Evolutionary conservation across 768 basidiomycete species (phyloP), one percentile per base, ranked within the genome.

Genomic region (Coprinopsis marcescibilis): DNA sequence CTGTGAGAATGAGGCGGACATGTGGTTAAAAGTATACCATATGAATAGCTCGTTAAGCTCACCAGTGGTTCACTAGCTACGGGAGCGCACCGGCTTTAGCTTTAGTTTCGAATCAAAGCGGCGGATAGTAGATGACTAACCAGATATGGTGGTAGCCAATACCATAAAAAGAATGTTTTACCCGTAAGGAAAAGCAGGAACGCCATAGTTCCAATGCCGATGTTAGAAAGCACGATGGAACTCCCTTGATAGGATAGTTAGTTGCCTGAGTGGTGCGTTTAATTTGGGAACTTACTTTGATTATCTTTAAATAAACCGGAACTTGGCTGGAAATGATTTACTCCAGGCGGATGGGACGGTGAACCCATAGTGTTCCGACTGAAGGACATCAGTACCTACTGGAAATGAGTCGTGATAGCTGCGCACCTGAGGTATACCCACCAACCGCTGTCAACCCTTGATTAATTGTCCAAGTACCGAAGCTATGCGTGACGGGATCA

Each of bases 41-140:
- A 8, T 32, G 29, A 8, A n/a, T 8, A 32, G 29, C 8, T 11
- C 11, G 14, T 4, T 14, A 11, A 11, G 34, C 46, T 52, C 53
- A 68, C 74, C 76, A 75, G 52, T 77, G 69, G 43, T 70, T 69
- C 5, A 67, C 59, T 21, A 71, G 56, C 71, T 73, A 43, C n/a
- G 29, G n/a, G 29, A 26, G 14, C 15, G 30, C 20, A 30, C 35
- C 15, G 29, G 17, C 13, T 10, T 15, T 14, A 23, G n/a, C n/a
- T n/a, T n/a, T n/a, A n/a, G n/a, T n/a, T n/a, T n/a, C 2, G 19
- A 38, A 21, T 21, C 26, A 13, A 1, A 12, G 24, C 25, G 14
- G 23, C 17, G 7, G 15, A 11, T 17, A 40, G 21, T 11, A 14
- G 14, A 21, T 7, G 8, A n/a, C 70, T 51, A 41, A 73, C 75